phyloP scores from a whole-genome alignment of 2,329 filamentous ascomycete species.

The Elsinoe ampelina region DNA sequence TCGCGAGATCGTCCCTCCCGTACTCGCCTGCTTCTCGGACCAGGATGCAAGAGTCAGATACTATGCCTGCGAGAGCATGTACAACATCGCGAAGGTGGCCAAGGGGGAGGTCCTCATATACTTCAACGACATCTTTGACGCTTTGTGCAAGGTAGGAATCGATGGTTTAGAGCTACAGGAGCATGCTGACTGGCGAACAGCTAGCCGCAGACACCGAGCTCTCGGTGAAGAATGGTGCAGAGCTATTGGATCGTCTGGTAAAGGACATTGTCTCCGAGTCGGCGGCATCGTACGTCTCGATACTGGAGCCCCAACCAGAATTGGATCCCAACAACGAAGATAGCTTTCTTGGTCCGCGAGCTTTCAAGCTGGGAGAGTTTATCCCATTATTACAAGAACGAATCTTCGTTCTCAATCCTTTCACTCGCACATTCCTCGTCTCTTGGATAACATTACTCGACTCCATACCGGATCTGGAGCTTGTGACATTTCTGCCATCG shows the following conservation, averaged over 20 bases:
- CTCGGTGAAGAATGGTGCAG: conserved; percentile 95
- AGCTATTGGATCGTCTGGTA: conserved; percentile 84
- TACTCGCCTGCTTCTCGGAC: conserved; percentile 93
- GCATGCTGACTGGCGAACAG: conserved; percentile 37
- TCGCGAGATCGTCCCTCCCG: conserved; percentile 87
- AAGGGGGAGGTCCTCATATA: conserved; percentile 96
- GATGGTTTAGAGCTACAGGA: background rate
- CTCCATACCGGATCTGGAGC: conserved; percentile 90
- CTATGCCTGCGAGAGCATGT: conserved; percentile 99
- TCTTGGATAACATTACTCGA: conserved; percentile 93
- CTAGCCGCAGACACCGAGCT: conserved; percentile 91
- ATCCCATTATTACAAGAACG: conserved; percentile 89
- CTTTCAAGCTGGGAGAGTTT: conserved; percentile 84
- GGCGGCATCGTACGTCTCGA: conserved; percentile 85
- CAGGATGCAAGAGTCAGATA: conserved; percentile 96
- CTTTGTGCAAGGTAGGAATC: conserved; percentile 70
- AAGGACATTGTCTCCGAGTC: conserved; percentile 96
- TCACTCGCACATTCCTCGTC: conserved; percentile 88
- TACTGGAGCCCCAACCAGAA: conserved; percentile 57
- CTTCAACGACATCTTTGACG: conserved; percentile 98
- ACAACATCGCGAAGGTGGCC: conserved; percentile 98
- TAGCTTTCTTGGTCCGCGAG: conserved; percentile 43
- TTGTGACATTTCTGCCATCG: conserved; percentile 84
- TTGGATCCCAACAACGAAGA: conserved; percentile 39
- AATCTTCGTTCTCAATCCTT: conserved; percentile 89